Evolutionary conservation across 78 protist species (phyloP), one percentile per base, ranked within the genome.

Genomic region (Dictyostelium purpureum): DNA sequence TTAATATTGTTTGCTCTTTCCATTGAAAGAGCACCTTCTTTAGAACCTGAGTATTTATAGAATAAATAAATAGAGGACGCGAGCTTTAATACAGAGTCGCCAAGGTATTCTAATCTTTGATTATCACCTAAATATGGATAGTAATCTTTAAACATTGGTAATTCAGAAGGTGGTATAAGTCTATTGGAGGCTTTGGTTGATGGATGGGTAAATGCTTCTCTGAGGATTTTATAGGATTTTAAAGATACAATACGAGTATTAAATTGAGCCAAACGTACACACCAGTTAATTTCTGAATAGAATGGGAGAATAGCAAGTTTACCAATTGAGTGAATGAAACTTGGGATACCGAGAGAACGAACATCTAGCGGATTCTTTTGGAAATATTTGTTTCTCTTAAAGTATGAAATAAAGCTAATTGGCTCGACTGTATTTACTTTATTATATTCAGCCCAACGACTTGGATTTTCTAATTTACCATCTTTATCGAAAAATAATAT

Each of bases 131-230:
- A 61, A 24, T 43, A 73, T 0, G 37, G 75, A 7, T 51, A n/a
- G 33, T 51, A 75, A 0, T 24, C 16, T 21, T 45, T 24, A 11
- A 69, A 69, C 9, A 69, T 69, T 38, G 14, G 21, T 51, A 69
- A 21, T 35, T 40, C 28, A 24, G 12, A 21, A 21, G 54, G 76
- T 69, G 21, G 26, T 14, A 47, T 16, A 14, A 14, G 7, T 47
- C 52, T 47, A 1, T 10, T 9, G 33, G 33, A 12, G 24, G 71
- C 33, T 40, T 82, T 82, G 9, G 73, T 82, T n/a, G 90, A 82
- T 6, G 90, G 90, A 82, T 82, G 90, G 2, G 90, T 82, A 14
- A 82, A 82, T 19, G 54, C 59, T 24, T 82, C 90, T 52, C 90
- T 74, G 14, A 82, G 38, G 3, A 70, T n/a, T 59, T 33, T 43